Evolutionary conservation across 2,329 filamentous ascomycete species (phyloP), one percentile per base, ranked within the genome.

Genomic region (Purpureocillium lavendulum): DNA sequence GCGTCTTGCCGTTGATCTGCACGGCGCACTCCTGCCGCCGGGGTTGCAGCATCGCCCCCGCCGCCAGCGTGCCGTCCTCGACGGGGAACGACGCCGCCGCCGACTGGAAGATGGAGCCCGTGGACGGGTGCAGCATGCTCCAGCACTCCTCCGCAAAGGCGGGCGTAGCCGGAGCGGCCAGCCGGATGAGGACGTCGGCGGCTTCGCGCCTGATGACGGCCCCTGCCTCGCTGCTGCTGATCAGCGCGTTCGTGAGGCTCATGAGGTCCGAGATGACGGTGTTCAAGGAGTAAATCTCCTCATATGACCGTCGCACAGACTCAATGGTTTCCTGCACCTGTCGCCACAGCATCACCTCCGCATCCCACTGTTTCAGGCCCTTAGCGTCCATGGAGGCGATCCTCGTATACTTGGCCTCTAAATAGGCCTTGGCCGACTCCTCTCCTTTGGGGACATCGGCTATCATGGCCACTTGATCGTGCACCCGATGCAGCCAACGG

Each of bases 251-350:
- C 4, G 86, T 89, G 13, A 94, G 69, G 32, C 75, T 78, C 73
- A 87, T 95, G 12, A 95, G 69, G 52, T 90, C 83, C 2, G 86
- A 92, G 14, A 94, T 74, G 8, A 86, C 72, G 1, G 87, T 94
- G 62, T 94, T 95, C 39, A 95, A 70, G 1, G 83, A 73, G 56
- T 88, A 84, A 1, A 87, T 79, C 37, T 75, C 73, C 16, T 80
- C 71, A 52, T 88, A 82, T 2, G 84, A 82, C 6, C 70, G 64
- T 0, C 80, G 84, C 40, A 89, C 77, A 7, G 74, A 82, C 4
- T 60, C 55, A 40, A 92, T 81, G 4, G 80, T 81, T 34, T 70
- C 64, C 54, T 94, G 84, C 1, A 82, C 75, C 12, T 74, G 65
- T 18, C 80, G 71, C 71, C 86, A 82, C 3, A 87, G 62, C 4